Percentiles rank a stretch among this genome's conserved stretches.
Conservation (phyloP, 495 filamentous ascomycete genomes). For the Aspergillus funiculosus region DNA sequence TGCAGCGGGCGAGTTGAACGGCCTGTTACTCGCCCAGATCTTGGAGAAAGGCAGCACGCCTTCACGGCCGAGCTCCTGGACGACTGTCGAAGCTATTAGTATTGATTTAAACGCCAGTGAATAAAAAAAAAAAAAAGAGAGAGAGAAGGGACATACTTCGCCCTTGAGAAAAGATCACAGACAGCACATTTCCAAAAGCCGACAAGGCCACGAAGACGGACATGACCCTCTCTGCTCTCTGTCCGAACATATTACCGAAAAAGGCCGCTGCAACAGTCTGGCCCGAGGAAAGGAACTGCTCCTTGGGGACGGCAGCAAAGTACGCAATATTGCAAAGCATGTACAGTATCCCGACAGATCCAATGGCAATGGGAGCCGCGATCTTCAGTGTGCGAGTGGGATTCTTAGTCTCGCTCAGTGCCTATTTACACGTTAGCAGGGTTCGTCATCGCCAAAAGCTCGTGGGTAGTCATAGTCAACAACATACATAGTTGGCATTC, state of each 20-base stretch:
- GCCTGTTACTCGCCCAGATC: constrained; percentile 60
- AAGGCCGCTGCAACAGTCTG: constrained; percentile 58
- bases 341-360: constrained; percentile 56
- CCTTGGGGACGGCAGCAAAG: constrained; percentile 61
- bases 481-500: constrained; percentile 51
- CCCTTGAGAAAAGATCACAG: constrained; percentile 64
- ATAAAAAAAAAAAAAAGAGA: background rate
- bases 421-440: constrained; percentile 32
- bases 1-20: constrained; percentile 55
- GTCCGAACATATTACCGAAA: constrained; percentile 63
- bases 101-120: background rate
- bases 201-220: constrained; percentile 69
- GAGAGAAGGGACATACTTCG: constrained; percentile 35
- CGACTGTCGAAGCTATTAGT: constrained; percentile 29
- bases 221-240: constrained; percentile 51
- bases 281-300: constrained; percentile 54
- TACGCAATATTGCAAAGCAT: constrained; percentile 69
- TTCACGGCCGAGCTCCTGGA: constrained; percentile 62
- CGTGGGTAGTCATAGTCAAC: background rate
- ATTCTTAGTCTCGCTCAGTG: constrained; percentile 56
- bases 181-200: constrained; percentile 64
- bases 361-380: constrained; percentile 58
- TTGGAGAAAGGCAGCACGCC: constrained; percentile 56
- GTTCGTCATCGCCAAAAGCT: background rate
- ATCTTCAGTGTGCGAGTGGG: constrained; percentile 57